These are phyloP conservation scores for Linum lewisii DNA, from an alignment of 345 rosid genomes.

Conservation along the genomic window DNA sequence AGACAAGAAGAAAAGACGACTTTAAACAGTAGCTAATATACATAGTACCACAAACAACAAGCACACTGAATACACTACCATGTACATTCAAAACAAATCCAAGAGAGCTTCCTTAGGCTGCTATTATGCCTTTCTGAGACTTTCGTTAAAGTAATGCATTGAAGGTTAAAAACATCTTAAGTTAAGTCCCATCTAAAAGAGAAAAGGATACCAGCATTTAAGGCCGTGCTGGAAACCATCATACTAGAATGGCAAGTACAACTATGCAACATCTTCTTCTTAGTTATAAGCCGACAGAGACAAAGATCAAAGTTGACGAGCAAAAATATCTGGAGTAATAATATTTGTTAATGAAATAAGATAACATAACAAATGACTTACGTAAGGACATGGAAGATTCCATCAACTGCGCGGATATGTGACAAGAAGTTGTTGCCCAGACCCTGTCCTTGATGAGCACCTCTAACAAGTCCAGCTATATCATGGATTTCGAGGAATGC, in stretches of 20 bases:
- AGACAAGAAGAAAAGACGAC: not conserved
- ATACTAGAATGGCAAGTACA: not conserved
- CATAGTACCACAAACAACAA: not conserved
- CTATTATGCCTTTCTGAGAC: not conserved
- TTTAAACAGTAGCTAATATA: not conserved
- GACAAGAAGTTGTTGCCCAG: conserved; percentile 94
- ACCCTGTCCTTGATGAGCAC: conserved; percentile 97
- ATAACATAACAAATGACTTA: conserved; percentile 22
- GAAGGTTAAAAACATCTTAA: no score
- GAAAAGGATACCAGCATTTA: not conserved
- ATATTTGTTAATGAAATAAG: not conserved
- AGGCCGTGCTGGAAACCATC: not conserved
- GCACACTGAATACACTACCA: not conserved
- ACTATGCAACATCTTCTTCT: not conserved
- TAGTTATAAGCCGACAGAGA: not conserved
- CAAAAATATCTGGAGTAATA: not conserved
- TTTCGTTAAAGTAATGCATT: not conserved
- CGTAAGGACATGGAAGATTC: conserved; percentile 92
- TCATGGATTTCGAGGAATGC: conserved; percentile 97
- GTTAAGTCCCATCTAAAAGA: not conserved
- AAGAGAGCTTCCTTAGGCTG: not conserved
- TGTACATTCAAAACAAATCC: not conserved
- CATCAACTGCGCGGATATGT: conserved; percentile 98
- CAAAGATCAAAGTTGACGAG: not conserved
- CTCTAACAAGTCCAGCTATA: conserved; percentile 92